Evolutionary conservation across 768 basidiomycete species (phyloP).

Genomic region (Serendipita sp.): DNA sequence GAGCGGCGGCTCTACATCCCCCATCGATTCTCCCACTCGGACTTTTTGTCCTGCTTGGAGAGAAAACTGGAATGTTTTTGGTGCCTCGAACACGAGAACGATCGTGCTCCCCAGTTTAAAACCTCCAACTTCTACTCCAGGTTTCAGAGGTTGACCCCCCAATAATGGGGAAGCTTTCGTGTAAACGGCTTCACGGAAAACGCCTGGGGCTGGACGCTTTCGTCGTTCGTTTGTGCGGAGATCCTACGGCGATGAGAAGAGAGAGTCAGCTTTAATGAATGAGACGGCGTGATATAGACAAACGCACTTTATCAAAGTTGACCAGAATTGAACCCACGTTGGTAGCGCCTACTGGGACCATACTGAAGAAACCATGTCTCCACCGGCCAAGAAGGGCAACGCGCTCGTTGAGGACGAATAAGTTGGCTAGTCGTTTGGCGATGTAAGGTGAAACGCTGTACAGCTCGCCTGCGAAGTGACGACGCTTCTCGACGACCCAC

Average conservation of each 20-base stretch:
- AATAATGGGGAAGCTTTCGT: constrained; percentile 66
- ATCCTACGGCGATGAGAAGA: constrained; percentile 27
- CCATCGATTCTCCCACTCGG: constrained; percentile 70
- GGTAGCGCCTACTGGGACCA: constrained; percentile 96
- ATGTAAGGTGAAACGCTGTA: constrained; percentile 96
- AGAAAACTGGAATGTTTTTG: constrained; percentile 60
- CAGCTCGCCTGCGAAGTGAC: constrained; percentile 90
- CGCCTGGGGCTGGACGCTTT: constrained; percentile 46
- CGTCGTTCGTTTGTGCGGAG: constrained; percentile 81
- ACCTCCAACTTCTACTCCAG: constrained; percentile 94
- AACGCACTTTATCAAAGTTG: constrained; percentile 71
- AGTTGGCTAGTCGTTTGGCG: constrained; percentile 75
- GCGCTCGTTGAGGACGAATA: constrained; percentile 97
- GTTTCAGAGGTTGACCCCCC: constrained; percentile 69
- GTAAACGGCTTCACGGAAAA: constrained; percentile 87
- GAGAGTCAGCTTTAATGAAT: not conserved
- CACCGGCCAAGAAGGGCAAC: constrained; percentile 89
- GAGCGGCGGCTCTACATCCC: constrained; percentile 29
- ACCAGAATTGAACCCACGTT: constrained; percentile 94
- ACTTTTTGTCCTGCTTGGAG: constrained; percentile 70
- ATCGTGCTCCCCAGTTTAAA: constrained; percentile 92
- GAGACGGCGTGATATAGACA: constrained; percentile 5
- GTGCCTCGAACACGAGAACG: constrained; percentile 93
- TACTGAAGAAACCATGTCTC: constrained; percentile 90
- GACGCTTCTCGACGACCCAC: constrained; percentile 92